A percentile compares a stretch with the other conserved stretches of the same genome.
Conservation (phyloP, 148 eudicot species). For the Cornus kousa region DNA sequence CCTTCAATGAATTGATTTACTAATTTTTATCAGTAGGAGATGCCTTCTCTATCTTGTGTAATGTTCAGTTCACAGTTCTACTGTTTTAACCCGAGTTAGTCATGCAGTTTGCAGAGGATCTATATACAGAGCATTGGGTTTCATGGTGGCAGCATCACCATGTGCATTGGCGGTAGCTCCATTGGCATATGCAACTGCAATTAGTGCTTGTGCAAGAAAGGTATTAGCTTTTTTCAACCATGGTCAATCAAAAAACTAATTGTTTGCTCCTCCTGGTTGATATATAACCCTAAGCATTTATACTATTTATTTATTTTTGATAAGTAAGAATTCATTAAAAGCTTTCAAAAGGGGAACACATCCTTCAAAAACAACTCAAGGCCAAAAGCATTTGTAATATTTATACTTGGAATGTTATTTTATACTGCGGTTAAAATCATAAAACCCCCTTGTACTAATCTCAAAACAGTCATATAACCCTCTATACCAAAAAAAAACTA, state of each 20-base stretch:
- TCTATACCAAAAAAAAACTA: too few species aligned
- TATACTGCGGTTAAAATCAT: too few species aligned
- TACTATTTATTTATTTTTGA: too few species aligned
- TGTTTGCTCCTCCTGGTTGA: background rate
- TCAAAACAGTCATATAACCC: too few species aligned
- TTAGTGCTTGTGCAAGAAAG: constrained; percentile 94
- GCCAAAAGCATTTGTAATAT: too few species aligned
- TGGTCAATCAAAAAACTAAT: background rate
- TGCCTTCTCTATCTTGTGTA: background rate
- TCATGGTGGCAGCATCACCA: constrained; percentile 99
- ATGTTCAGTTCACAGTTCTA: background rate
- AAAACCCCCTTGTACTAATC: too few species aligned
- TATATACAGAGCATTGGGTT: constrained; percentile 89
- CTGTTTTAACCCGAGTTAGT: constrained; percentile 17
- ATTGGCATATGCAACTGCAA: constrained; percentile 89
- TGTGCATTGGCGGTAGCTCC: constrained; percentile 99
- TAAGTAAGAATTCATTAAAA: too few species aligned
- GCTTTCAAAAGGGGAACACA: too few species aligned
- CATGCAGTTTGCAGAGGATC: constrained; percentile 92
- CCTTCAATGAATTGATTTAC: background rate
- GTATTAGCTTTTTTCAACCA: constrained; percentile 26
- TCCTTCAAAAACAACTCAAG: too few species aligned
- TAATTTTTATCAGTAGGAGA: background rate
- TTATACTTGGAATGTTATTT: too few species aligned
- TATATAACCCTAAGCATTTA: too few species aligned